These are phyloP conservation scores for Scutellaria galericulata DNA, from an alignment of 257 asterid genomes.

Conservation along the genomic window DNA sequence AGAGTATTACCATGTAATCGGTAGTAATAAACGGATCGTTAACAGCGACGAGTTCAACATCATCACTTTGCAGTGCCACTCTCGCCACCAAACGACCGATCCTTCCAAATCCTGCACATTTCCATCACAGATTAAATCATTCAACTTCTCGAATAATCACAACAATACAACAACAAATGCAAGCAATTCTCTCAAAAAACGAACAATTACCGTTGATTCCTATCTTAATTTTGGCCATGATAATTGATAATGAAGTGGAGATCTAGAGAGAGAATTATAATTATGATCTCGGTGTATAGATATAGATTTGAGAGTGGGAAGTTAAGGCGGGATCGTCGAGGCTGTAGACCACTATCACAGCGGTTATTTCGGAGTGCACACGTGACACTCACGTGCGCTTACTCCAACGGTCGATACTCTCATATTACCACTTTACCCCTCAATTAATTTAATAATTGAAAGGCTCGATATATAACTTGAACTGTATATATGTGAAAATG, in stretches of 20 bases:
- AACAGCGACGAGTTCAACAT: slow-evolving; percentile 84
- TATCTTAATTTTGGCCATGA: slow-evolving; percentile 77
- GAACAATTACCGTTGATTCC: slow-evolving; percentile 72
- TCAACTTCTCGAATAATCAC: not conserved
- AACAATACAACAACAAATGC: not conserved
- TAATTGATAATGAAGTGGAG: slow-evolving; percentile 20
- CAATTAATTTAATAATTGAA: too few relatives aligned
- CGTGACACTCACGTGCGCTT: too few relatives aligned
- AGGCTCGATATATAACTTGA: too few relatives aligned
- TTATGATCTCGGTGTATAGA: too few relatives aligned
- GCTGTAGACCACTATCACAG: too few relatives aligned
- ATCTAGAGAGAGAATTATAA: too few relatives aligned
- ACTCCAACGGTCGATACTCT: too few relatives aligned
- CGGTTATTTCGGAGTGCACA: too few relatives aligned
- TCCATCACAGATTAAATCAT: slow-evolving; percentile 5
- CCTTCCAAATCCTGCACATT: slow-evolving; percentile 74
- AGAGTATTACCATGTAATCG: slow-evolving; percentile 71
- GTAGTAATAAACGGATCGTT: slow-evolving; percentile 85
- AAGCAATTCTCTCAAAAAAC: not conserved
- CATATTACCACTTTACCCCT: too few relatives aligned
- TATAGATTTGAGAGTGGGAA: too few relatives aligned
- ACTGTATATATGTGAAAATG: too few relatives aligned
- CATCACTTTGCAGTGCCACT: slow-evolving; percentile 79
- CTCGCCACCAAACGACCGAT: slow-evolving; percentile 91
- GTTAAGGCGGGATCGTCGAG: too few relatives aligned